These are phyloP conservation scores for Hypsizygus marmoreus DNA, from an alignment of 768 basidiomycete species.

Conservation along the genomic window DNA sequence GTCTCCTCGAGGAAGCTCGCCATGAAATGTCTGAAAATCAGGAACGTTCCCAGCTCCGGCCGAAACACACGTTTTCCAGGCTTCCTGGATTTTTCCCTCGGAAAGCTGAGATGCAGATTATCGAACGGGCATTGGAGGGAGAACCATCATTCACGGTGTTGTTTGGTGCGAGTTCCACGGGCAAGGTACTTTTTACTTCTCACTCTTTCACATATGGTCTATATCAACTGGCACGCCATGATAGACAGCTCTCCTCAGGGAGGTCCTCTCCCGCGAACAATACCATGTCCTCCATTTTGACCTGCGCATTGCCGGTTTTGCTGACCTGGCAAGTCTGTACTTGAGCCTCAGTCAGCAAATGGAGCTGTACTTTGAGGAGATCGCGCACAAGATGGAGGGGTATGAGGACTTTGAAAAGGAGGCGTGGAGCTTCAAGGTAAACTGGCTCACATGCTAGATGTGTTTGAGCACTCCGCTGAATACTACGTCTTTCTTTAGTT, in stretches of 20 bases:
- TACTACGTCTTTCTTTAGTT: conserved; percentile 45
- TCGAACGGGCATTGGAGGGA: conserved; percentile 66
- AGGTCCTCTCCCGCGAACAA: conserved; percentile 65
- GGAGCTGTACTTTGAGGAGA: conserved; percentile 75
- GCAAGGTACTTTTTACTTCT: conserved; percentile 54
- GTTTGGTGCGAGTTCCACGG: conserved; percentile 80
- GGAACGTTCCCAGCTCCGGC: conserved; percentile 64
- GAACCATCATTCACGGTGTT: conserved; percentile 81
- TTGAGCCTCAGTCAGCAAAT: conserved; percentile 77
- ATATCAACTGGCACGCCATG: neutral
- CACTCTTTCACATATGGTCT: neutral
- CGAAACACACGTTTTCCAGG: conserved; percentile 77
- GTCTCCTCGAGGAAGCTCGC: conserved; percentile 75
- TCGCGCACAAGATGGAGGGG: conserved; percentile 59
- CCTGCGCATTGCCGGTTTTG: conserved; percentile 81
- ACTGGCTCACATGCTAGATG: no score
- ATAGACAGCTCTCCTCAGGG: conserved; percentile 76
- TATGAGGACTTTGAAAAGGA: conserved; percentile 76
- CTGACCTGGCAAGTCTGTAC: conserved; percentile 78
- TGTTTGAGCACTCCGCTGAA: no score
- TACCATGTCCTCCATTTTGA: conserved; percentile 87
- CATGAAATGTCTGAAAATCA: conserved; percentile 70
- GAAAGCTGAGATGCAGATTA: conserved; percentile 61
- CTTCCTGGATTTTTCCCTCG: conserved; percentile 76
- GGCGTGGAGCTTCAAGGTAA: conserved; percentile 77